Base-by-base conservation (phyloP, 495 filamentous ascomycete species). In the Podospora conica region DNA sequence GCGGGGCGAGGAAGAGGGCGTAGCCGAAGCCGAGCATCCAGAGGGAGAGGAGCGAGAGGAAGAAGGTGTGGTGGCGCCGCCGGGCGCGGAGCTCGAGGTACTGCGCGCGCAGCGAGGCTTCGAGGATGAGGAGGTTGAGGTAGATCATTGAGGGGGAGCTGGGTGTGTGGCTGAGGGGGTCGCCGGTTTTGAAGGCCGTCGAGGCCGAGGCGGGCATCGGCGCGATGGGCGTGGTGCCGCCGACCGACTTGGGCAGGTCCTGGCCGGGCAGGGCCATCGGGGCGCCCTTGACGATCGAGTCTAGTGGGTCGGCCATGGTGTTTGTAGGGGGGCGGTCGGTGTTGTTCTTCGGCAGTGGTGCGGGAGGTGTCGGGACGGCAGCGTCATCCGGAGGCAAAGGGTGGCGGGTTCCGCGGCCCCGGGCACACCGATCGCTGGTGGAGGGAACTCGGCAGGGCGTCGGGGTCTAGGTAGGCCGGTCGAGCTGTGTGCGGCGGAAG, bases 101-200 rank as follows among this genome's bases (percentile, higher is more conserved):
- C 72, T 99, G 95, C 21, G 90, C 87, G 55, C 95, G 93, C 24
- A 99, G 82, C 15, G 92, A 96, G 58, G 92, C 92, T 77, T 99
- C 95, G 74, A 99, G 89, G 70, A 99, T 94, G 61, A 99, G 83
- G 48, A 99, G 90, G 75, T 99, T 99, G 70, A 98, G 85, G 80
- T 98, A 99, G 71, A 98, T 97, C 79, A 97, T 96, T n/a, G 91
- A 91, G 57, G 74, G 94, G 28, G 93, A 92, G 66, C 90, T 94
- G 11, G 95, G 94, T 28, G 96, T 86, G 53, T 87, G 85, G 64
- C 88, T 88, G 58, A 92, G 82, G 53, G 93, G 93, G 75, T 97
- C 90, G 70, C 79, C 73, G 77, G 84, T 66, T 76, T 84, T 77
- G 78, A 73, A 65, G 73, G 77, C 75, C 63, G 77, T 71, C 57